Evolutionary conservation across 148 eudicot species (phyloP).

Genomic region (Vaccinium myrtillus): DNA sequence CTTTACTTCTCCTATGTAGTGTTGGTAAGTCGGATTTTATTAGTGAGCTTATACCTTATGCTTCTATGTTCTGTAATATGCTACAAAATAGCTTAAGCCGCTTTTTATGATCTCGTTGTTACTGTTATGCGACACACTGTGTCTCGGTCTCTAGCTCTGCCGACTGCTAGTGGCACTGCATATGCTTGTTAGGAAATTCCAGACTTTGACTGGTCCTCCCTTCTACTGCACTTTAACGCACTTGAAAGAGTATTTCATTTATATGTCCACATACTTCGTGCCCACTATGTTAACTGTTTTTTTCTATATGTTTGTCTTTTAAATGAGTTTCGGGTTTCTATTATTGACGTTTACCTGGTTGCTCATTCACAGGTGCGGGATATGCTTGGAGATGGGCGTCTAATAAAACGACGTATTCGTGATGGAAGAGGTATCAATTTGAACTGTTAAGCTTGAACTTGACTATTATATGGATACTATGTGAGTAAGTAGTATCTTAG

Average conservation of each 20-base stretch:
- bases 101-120: neutral
- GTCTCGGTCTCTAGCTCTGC: neutral
- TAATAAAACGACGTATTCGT: slow-evolving; percentile 85
- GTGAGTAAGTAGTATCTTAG: neutral
- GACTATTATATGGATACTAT: neutral
- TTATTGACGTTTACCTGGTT: slow-evolving; percentile 10
- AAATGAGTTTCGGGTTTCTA: neutral
- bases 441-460: slow-evolving; percentile 5
- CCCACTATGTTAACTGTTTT: neutral
- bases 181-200: neutral
- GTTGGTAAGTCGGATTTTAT: neutral
- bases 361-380: slow-evolving; percentile 71
- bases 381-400: slow-evolving; percentile 97
- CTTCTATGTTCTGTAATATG: neutral
- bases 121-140: neutral
- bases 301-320: neutral
- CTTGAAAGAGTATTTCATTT: neutral
- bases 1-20: neutral
- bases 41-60: neutral
- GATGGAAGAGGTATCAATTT: slow-evolving; percentile 79
- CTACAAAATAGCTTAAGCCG: neutral
- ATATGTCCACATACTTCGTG: neutral
- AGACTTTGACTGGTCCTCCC: neutral
- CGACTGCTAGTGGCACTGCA: neutral
- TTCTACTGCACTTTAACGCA: neutral